These are phyloP conservation scores for Aspergillus nidulans DNA, from an alignment of 495 filamentous ascomycete genomes.

Conservation along the genomic window DNA sequence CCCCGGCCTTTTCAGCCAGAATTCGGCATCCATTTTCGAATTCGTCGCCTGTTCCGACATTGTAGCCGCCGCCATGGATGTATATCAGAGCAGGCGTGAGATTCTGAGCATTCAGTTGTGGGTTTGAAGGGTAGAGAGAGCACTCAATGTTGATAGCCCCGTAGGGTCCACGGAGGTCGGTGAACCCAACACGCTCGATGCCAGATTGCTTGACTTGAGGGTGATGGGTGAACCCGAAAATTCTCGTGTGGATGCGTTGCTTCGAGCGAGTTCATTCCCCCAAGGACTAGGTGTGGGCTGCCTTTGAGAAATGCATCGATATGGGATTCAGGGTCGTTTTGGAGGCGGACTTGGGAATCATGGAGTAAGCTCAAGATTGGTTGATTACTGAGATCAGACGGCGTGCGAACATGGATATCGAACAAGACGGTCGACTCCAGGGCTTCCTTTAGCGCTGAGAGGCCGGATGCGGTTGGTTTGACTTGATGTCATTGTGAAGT, in stretches of 20 bases:
- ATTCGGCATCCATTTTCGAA: conserved; percentile 35
- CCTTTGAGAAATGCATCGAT: background rate
- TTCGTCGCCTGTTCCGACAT: conserved; percentile 32
- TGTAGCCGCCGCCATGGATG: conserved; percentile 36
- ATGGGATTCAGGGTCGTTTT: conserved; percentile 7
- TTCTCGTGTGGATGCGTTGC: conserved; percentile 24
- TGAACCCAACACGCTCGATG: conserved; percentile 29
- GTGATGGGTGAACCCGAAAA: conserved; percentile 22
- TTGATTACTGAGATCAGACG: no score
- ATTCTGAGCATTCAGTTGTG: background rate
- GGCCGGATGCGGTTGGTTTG: no score
- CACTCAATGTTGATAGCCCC: conserved; percentile 29
- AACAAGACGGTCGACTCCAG: no score
- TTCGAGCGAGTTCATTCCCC: conserved; percentile 16
- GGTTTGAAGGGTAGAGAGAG: conserved; percentile 23
- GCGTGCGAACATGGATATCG: no score
- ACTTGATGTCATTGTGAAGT: no score
- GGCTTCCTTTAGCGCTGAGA: no score
- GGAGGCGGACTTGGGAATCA: conserved; percentile 1
- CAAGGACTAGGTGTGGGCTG: background rate
- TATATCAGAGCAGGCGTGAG: conserved; percentile 20
- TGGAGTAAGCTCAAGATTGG: no score
- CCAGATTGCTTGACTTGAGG: conserved; percentile 6
- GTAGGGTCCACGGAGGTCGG: conserved; percentile 31
- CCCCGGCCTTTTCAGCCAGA: conserved; percentile 24